phyloP scores from a whole-genome alignment of 2,329 filamentous ascomycete species.

The Pseudogymnoascus sp. region DNA sequence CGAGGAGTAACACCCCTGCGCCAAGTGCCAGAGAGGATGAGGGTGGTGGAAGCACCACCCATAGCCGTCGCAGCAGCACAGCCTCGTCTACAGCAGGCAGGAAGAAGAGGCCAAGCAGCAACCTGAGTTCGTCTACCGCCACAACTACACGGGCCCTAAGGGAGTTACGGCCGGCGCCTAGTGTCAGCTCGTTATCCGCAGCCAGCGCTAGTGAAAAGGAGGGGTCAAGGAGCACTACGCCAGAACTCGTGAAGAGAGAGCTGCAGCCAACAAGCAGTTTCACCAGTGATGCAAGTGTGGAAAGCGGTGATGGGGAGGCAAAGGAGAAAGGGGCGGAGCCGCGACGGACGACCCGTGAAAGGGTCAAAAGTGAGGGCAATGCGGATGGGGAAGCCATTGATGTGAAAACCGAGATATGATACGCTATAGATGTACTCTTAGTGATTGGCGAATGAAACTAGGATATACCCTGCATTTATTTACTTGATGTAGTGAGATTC shows the following conservation, averaged over 20 bases:
- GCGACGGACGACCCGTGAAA: neutral
- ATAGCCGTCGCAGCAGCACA: conserved; percentile 1
- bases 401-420: conserved; percentile 3
- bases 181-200: neutral
- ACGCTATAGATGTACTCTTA: conserved; percentile 3
- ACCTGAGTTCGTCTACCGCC: neutral
- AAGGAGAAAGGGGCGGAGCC: neutral
- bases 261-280: neutral
- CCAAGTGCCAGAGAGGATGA: conserved; percentile 19
- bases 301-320: neutral
- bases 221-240: neutral
- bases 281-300: neutral
- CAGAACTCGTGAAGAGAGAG: neutral
- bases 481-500: neutral
- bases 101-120: conserved; percentile 7
- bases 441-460: neutral
- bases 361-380: neutral
- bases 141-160: neutral
- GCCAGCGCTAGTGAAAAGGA: neutral
- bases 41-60: neutral
- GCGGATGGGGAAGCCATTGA: neutral
- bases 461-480: neutral
- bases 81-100: neutral
- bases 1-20: conserved; percentile 20
- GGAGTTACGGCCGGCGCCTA: neutral